Evolutionary conservation across 495 filamentous ascomycete species (phyloP).

Genomic region (Aspergillus funiculosus): DNA sequence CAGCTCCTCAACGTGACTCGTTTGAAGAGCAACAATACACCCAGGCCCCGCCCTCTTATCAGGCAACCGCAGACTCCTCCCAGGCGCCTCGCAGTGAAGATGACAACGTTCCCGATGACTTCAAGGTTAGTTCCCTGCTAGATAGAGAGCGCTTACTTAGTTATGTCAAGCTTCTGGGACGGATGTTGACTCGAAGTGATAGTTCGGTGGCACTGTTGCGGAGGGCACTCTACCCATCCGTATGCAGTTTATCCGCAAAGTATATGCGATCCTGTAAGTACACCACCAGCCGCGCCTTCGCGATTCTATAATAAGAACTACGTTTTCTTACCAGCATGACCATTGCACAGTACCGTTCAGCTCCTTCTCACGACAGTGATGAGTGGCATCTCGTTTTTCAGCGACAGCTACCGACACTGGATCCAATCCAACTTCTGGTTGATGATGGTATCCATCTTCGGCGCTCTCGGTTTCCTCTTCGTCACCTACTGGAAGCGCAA

Average conservation of each 20-base stretch:
- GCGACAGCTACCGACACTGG: conserved; percentile 71
- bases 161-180: not conserved
- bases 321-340: conserved; percentile 6
- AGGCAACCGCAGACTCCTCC: conserved; percentile 36
- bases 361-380: conserved; percentile 78
- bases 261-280: conserved; percentile 72
- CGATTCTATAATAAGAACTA: not conserved
- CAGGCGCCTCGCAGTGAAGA: conserved; percentile 72
- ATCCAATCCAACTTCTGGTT: conserved; percentile 79
- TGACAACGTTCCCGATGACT: conserved; percentile 93
- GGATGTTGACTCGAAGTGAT: conserved; percentile 14
- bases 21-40: conserved; percentile 61
- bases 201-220: conserved; percentile 86
- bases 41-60: conserved; percentile 75
- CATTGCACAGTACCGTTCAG: conserved; percentile 63
- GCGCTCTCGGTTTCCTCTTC: conserved; percentile 72
- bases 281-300: not conserved
- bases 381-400: conserved; percentile 80
- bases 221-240: conserved; percentile 93
- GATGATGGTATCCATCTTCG: conserved; percentile 79
- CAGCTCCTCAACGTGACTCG: conserved; percentile 69
- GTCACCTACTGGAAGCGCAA: conserved; percentile 98
- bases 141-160: too few species aligned
- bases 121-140: conserved; percentile 62
- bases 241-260: conserved; percentile 96